These are phyloP conservation scores for Nakaseomyces kungkrabaensis DNA, from an alignment of 1,139 yeast species.

Conservation along the genomic window DNA sequence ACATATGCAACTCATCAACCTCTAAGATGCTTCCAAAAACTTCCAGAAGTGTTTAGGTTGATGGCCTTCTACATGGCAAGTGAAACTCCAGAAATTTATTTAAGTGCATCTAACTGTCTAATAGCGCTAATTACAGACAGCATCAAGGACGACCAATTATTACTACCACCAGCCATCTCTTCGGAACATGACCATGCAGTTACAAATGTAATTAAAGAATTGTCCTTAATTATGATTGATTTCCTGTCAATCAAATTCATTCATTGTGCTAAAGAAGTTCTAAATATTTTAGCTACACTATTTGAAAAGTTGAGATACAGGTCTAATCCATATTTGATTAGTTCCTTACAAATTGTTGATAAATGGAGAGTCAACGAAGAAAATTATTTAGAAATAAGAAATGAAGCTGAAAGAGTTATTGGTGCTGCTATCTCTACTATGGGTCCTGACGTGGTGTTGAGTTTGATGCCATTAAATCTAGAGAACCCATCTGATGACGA, in stretches of 20 bases:
- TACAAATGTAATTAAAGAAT: slow-evolving; percentile 47
- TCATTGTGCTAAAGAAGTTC: slow-evolving; percentile 63
- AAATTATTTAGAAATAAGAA: slow-evolving; percentile 57
- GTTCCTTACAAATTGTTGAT: slow-evolving; percentile 64
- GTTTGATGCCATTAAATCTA: slow-evolving; percentile 70
- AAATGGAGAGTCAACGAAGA: slow-evolving; percentile 76
- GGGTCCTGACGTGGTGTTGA: slow-evolving; percentile 79
- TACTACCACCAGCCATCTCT: slow-evolving; percentile 39
- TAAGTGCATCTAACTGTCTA: slow-evolving; percentile 78
- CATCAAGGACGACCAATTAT: slow-evolving; percentile 49
- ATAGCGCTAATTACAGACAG: slow-evolving; percentile 64
- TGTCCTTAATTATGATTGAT: slow-evolving; percentile 46
- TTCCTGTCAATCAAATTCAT: slow-evolving; percentile 66
- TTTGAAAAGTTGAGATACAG: slow-evolving; percentile 58
- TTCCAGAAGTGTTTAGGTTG: slow-evolving; percentile 48
- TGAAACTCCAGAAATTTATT: slow-evolving; percentile 55
- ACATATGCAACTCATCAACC: slow-evolving; percentile 58
- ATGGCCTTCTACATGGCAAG: slow-evolving; percentile 57
- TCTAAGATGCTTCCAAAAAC: slow-evolving; percentile 42
- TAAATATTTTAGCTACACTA: slow-evolving; percentile 58
- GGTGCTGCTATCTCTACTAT: slow-evolving; percentile 67
- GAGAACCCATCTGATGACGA: slow-evolving; percentile 37
- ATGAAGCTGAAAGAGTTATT: slow-evolving; percentile 71
- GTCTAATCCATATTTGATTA: slow-evolving; percentile 62
- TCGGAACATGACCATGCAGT: slow-evolving; percentile 42